Evolutionary conservation across 129 eudicot species (phyloP).

Genomic region (Silybum marianum): DNA sequence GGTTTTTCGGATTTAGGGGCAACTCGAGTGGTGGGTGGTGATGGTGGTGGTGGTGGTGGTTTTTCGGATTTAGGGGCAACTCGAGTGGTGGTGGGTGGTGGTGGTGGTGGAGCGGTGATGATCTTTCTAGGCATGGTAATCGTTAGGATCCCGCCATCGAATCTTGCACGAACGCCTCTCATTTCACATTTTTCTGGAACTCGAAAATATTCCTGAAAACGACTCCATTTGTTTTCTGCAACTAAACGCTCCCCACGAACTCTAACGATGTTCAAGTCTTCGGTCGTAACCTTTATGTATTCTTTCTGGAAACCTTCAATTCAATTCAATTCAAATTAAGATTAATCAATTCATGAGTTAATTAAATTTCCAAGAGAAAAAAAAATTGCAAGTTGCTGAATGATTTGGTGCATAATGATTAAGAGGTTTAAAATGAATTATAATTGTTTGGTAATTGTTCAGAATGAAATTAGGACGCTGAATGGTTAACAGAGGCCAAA

Average conservation of each 20-base stretch:
- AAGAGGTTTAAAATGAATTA: too few species aligned
- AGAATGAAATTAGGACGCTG: too few species aligned
- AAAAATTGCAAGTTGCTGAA: too few species aligned
- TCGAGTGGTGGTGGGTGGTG: conserved; percentile 1
- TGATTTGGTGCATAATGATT: too few species aligned
- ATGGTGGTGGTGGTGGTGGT: too few species aligned
- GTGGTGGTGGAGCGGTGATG: not conserved
- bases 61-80: not conserved
- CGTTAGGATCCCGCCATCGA: conserved; percentile 55
- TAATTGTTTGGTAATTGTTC: too few species aligned
- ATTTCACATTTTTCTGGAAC: conserved; percentile 53
- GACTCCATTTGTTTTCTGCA: conserved; percentile 67
- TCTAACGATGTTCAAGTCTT: conserved; percentile 54
- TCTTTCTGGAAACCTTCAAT: conserved; percentile 62
- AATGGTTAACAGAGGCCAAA: too few species aligned
- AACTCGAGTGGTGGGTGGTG: too few species aligned
- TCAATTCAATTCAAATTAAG: not conserved
- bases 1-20: too few species aligned
- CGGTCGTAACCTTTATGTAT: conserved; percentile 57
- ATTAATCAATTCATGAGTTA: not conserved
- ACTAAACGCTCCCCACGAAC: conserved; percentile 64
- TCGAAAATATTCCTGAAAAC: conserved; percentile 60
- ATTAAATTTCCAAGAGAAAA: not conserved
- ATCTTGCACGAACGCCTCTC: conserved; percentile 53
- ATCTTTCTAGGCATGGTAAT: conserved; percentile 54